Percentiles rank a stretch among this genome's conserved stretches.
phyloP scores from a whole-genome alignment of 208 protist genomes.

The Vickermania ingenoplastis region DNA sequence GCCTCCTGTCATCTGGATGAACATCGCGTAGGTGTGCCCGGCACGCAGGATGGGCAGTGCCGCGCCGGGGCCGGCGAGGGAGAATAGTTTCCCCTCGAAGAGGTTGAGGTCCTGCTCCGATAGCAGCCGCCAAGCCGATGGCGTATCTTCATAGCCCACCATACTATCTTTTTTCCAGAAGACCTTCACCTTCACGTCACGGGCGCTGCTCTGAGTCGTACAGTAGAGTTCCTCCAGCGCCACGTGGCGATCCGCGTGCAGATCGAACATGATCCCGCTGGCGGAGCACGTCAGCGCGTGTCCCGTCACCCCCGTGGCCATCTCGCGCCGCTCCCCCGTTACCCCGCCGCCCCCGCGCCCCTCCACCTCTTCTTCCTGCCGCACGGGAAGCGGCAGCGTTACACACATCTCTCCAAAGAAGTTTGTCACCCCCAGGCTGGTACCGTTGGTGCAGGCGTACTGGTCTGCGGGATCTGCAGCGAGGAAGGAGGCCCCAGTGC shows the following conservation, averaged over 20 bases:
- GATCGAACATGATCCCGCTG: constrained; percentile 90
- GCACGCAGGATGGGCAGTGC: constrained; percentile 65
- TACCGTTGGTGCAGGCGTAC: not conserved
- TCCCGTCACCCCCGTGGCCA: constrained; percentile 59
- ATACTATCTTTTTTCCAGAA: constrained; percentile 88
- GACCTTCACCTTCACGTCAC: constrained; percentile 65
- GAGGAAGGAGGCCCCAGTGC: not conserved
- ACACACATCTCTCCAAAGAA: not conserved
- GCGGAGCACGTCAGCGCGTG: constrained; percentile 77
- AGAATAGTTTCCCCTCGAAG: constrained; percentile 73
- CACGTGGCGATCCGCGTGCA: constrained; percentile 70
- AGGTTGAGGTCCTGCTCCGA: constrained; percentile 47
- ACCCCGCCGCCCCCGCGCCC: not conserved
- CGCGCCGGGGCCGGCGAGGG: constrained; percentile 16
- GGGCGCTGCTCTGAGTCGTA: constrained; percentile 66
- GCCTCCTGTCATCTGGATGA: constrained; percentile 76
- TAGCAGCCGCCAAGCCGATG: constrained; percentile 66
- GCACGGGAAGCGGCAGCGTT: not conserved
- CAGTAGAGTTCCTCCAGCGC: constrained; percentile 85
- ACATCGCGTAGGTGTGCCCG: constrained; percentile 73
- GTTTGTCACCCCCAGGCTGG: not conserved
- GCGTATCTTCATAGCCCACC: constrained; percentile 51
- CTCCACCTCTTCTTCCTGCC: not conserved
- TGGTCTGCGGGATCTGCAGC: not conserved
- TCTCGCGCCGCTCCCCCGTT: constrained; percentile 29